Evolutionary conservation across 768 basidiomycete species (phyloP).

Genomic region (Leccinellum luteum): DNA sequence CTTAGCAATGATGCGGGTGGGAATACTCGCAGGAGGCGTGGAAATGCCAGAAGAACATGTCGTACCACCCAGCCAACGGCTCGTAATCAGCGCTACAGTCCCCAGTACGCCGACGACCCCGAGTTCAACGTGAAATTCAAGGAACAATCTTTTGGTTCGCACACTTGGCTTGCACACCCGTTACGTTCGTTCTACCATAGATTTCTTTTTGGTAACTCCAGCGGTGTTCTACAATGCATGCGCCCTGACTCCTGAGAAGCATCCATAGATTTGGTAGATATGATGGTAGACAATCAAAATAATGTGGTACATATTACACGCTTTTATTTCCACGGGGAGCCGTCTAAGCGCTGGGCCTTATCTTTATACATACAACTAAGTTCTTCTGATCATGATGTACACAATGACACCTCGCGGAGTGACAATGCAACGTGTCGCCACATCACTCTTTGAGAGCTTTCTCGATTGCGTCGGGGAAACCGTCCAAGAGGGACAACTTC

Average conservation of each 20-base stretch:
- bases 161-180: not conserved
- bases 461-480: no score
- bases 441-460: not conserved
- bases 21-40: constrained; percentile 61
- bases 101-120: constrained; percentile 4
- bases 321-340: not conserved
- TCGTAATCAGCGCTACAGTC: constrained; percentile 28
- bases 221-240: not conserved
- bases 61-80: constrained; percentile 45
- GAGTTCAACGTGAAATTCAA: not conserved
- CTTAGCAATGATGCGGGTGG: constrained; percentile 76
- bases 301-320: constrained; percentile 3
- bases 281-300: not conserved
- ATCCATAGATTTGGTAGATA: not conserved
- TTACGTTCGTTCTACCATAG: constrained; percentile 17
- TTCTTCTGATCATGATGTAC: not conserved
- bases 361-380: not conserved
- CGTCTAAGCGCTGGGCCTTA: not conserved
- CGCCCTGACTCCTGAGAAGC: not conserved
- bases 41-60: constrained; percentile 45
- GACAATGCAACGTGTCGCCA: not conserved
- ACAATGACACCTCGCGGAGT: not conserved
- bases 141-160: not conserved
- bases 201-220: constrained; percentile 3
- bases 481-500: no score